Percentiles rank a stretch among this genome's conserved stretches.
Conservation (phyloP, 345 rosid species). For the Mangifera indica region DNA sequence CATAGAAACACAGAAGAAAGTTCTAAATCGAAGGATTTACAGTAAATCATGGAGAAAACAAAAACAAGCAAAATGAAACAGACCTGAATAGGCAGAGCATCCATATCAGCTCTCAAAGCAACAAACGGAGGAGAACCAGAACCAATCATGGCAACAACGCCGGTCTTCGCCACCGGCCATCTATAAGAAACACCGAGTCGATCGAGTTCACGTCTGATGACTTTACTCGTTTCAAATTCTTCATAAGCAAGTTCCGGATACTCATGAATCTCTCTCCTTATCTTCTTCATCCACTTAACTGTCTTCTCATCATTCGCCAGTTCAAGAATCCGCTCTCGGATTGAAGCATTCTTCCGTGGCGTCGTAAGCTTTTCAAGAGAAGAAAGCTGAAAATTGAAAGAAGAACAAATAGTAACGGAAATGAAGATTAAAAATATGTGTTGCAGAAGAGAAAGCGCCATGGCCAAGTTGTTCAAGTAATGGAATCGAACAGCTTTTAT, state of each 20-base stretch:
- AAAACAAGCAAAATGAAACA: background rate
- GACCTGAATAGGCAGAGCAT: slow-evolving; percentile 72
- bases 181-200: slow-evolving; percentile 47
- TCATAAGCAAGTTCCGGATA: slow-evolving; percentile 61
- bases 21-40: background rate
- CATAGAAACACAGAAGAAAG: background rate
- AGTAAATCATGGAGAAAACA: background rate
- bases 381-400: slow-evolving; percentile 12
- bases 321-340: slow-evolving; percentile 27
- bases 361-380: background rate
- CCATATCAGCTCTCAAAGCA: slow-evolving; percentile 74
- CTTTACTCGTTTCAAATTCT: slow-evolving; percentile 54
- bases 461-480: slow-evolving; percentile 3
- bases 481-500: background rate
- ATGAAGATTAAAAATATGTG: background rate
- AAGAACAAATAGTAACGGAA: slow-evolving; percentile 2
- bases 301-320: slow-evolving; percentile 37
- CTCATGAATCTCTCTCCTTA: slow-evolving; percentile 56
- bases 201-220: slow-evolving; percentile 53
- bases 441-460: slow-evolving; percentile 6
- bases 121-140: slow-evolving; percentile 56
- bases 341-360: slow-evolving; percentile 8
- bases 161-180: slow-evolving; percentile 61
- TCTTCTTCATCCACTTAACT: slow-evolving; percentile 41
- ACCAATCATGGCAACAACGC: slow-evolving; percentile 57